phyloP scores from a whole-genome alignment of 805 yeast genomes.

The Isabelozyma gotoi region DNA sequence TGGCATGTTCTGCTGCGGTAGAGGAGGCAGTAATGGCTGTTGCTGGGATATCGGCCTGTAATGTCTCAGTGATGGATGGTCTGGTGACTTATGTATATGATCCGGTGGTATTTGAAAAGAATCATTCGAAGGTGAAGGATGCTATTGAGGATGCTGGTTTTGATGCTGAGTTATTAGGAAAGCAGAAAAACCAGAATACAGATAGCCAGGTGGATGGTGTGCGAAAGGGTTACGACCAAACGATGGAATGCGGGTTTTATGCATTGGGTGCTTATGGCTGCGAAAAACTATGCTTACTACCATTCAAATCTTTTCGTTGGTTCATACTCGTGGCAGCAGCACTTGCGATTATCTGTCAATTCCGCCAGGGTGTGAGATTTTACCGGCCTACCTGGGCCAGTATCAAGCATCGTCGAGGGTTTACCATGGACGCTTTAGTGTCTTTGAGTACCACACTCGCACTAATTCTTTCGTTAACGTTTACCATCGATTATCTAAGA shows the following conservation, averaged over 20 bases:
- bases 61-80: slow-evolving; percentile 5
- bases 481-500: slow-evolving; percentile 1
- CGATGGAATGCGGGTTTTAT: slow-evolving; percentile 3
- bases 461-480: slow-evolving; percentile 4
- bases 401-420: slow-evolving; percentile 3
- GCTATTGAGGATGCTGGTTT: slow-evolving; percentile 6
- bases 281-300: slow-evolving; percentile 2
- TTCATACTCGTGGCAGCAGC: slow-evolving; percentile 1
- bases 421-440: slow-evolving; percentile 7
- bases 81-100: slow-evolving; percentile 4
- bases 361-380: slow-evolving; percentile 1
- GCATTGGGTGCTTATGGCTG: slow-evolving; percentile 1
- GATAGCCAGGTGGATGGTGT: not conserved
- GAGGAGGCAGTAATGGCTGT: slow-evolving; percentile 4
- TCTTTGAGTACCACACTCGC: slow-evolving; percentile 7
- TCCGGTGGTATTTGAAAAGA: slow-evolving; percentile 3
- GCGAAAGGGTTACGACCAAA: not conserved
- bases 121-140: not conserved
- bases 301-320: slow-evolving; percentile 1
- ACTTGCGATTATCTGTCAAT: slow-evolving; percentile 3
- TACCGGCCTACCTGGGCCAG: slow-evolving; percentile 7
- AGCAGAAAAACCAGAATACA: not conserved
- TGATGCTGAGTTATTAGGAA: not conserved
- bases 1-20: slow-evolving; percentile 2
- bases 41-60: slow-evolving; percentile 4